Evolutionary conservation across 257 asterid genomes (phyloP), one percentile per base, ranked within the genome.

Genomic region (Dorcoceras hygrometricum): DNA sequence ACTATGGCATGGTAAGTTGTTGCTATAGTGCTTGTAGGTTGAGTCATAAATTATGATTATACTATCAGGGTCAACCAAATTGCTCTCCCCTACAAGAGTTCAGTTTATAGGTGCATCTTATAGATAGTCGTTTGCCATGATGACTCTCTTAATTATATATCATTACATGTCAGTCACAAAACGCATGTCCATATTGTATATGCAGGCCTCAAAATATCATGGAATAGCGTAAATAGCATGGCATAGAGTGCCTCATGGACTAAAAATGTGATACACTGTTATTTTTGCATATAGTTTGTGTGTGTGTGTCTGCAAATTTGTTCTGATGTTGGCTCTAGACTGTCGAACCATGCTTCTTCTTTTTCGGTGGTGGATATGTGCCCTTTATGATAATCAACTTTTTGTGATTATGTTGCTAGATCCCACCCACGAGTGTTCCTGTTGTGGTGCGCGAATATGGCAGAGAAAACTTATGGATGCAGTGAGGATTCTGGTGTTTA

Each of bases 341-440:
- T 25, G 11, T 16, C 27, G 5, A 5, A 12, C 14, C 43, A 8
- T 34, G 43, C 43, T 34, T 34, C 43, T 28, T 59, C n/a, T 1
- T n/a, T n/a, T 28, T 59, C 7, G 3, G 65, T 14, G 8, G 8
- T 28, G 11, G 16, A 5, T 11, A 20, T 8, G 2, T 62, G 36
- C 57, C 26, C 24, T 20, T 18, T 9, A 32, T 59, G 31, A 25
- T 20, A 58, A 65, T 69, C 51, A 6, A 23, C 51, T 67, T 63
- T 73, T 69, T 25, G 65, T 56, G n/a, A 4, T 50, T 60, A 46
- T 31, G 20, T 70, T 29, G 75, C 57, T 79, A 90, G 97, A 86
- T 90, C 60, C 97, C 97, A 67, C 92, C 95, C 0, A 86, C 95
- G 6, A 88, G 97, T 56, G 91, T 88, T 26, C 95, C 97, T 67